Percentiles rank a stretch among this genome's conserved stretches.
Evolutionary conservation across 2,329 filamentous ascomycete genomes (phyloP).

Genomic region (Aphanoascus verrucosus): DNA sequence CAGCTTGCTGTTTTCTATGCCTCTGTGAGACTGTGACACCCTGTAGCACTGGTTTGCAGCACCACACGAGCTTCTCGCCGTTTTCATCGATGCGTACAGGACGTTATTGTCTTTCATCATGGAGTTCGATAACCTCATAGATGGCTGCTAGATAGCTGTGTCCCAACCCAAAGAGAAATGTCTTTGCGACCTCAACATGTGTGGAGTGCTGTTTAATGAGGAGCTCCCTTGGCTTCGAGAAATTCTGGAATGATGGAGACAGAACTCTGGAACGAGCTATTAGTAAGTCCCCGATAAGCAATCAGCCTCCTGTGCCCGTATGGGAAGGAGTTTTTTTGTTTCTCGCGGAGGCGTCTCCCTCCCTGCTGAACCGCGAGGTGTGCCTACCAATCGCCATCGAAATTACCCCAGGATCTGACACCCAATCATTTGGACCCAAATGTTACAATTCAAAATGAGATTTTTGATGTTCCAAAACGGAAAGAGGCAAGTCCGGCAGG

Average conservation of each 20-base stretch:
- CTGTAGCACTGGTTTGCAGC: background rate
- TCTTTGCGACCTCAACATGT: too few relatives aligned
- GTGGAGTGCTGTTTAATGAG: too few relatives aligned
- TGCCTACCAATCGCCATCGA: background rate
- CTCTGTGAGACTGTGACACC: background rate
- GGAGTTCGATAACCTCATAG: too few relatives aligned
- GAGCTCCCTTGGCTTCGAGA: too few relatives aligned
- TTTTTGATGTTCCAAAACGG: background rate
- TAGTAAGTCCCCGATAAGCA: slow-evolving; percentile 1
- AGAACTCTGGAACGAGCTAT: background rate
- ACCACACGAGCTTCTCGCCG: too few relatives aligned
- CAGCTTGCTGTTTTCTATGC: background rate
- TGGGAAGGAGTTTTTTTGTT: too few relatives aligned
- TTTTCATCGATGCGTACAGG: too few relatives aligned
- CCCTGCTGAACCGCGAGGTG: background rate
- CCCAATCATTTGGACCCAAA: background rate
- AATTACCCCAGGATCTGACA: background rate
- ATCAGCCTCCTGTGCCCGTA: background rate
- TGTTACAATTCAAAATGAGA: background rate
- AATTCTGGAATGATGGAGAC: background rate
- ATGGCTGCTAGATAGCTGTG: too few relatives aligned
- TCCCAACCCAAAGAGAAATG: too few relatives aligned
- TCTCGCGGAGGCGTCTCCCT: too few relatives aligned
- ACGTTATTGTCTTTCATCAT: too few relatives aligned
- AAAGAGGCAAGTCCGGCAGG: background rate